Evolutionary conservation across 345 rosid genomes (phyloP).

Genomic region (Citrus cavaleriei): DNA sequence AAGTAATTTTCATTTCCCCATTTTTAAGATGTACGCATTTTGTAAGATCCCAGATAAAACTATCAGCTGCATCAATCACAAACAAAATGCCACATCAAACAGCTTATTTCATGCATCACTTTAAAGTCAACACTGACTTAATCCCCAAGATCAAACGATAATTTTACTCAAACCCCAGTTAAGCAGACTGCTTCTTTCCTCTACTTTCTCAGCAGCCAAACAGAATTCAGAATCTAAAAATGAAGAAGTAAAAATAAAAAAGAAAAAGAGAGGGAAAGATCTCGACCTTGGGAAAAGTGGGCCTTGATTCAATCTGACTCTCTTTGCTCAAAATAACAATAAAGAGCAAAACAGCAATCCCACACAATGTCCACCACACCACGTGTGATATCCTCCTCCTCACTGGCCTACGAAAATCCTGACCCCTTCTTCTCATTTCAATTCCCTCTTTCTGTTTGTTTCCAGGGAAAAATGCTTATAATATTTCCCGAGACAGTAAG

Average conservation of each 20-base stretch:
- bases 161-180: not conserved
- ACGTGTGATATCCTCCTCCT: constrained; percentile 62
- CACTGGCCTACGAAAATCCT: constrained; percentile 58
- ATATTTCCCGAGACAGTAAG: constrained; percentile 2
- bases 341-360: constrained; percentile 50
- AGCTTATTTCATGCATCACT: not conserved
- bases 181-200: not conserved
- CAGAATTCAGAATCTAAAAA: not conserved
- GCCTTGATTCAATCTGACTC: constrained; percentile 56
- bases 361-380: constrained; percentile 67
- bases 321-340: constrained; percentile 53
- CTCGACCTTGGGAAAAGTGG: constrained; percentile 44
- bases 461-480: constrained; percentile 1
- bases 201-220: not conserved
- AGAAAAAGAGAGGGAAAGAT: not conserved
- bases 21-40: not conserved
- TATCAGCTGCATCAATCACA: not conserved
- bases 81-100: not conserved
- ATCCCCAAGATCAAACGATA: not conserved
- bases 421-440: constrained; percentile 65
- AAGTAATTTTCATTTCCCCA: not conserved
- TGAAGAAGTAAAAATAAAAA: not conserved
- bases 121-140: not conserved
- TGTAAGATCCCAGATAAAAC: not conserved
- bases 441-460: constrained; percentile 7